Conservation (phyloP, 306 rosid genomes). For the Prunus padus region DNA sequence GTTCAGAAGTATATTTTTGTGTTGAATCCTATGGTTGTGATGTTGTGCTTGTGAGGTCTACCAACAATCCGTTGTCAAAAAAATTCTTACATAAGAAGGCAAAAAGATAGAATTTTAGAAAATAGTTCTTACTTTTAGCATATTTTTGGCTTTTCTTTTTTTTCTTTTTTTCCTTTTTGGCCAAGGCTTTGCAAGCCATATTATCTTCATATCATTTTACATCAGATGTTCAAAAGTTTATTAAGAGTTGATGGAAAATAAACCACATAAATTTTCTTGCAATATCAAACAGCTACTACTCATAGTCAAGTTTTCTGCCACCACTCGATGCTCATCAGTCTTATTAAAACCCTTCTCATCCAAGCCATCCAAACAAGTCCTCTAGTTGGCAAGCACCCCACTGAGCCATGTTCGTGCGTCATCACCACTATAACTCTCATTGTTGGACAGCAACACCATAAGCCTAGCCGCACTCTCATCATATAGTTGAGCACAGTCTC, state of each 20-base stretch:
- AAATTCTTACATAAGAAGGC: background rate
- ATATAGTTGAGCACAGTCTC: slow-evolving; percentile 59
- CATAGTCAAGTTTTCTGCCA: slow-evolving; percentile 39
- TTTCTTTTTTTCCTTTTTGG: rapidly evolving
- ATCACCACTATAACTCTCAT: slow-evolving; percentile 22
- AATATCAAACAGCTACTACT: background rate
- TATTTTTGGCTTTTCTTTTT: no score
- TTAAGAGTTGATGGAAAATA: background rate
- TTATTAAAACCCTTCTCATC: slow-evolving; percentile 34
- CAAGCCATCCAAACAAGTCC: slow-evolving; percentile 55
- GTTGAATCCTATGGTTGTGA: background rate
- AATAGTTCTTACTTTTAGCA: no score
- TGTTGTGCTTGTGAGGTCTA: no score
- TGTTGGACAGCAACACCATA: slow-evolving; percentile 23
- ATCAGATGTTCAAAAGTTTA: no score
- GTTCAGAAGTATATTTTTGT: background rate
- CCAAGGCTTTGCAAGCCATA: no score
- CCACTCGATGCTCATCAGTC: background rate
- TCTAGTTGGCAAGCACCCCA: slow-evolving; percentile 50
- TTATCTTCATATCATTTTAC: no score
- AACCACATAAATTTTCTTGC: background rate
- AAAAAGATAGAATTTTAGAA: no score
- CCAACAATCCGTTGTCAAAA: no score
- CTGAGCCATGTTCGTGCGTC: slow-evolving; percentile 58
- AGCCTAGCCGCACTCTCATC: slow-evolving; percentile 52